A percentile compares a stretch with the other conserved stretches of the same genome.
Conservation (phyloP, 345 rosid species). For the Syzygium oleosum region DNA sequence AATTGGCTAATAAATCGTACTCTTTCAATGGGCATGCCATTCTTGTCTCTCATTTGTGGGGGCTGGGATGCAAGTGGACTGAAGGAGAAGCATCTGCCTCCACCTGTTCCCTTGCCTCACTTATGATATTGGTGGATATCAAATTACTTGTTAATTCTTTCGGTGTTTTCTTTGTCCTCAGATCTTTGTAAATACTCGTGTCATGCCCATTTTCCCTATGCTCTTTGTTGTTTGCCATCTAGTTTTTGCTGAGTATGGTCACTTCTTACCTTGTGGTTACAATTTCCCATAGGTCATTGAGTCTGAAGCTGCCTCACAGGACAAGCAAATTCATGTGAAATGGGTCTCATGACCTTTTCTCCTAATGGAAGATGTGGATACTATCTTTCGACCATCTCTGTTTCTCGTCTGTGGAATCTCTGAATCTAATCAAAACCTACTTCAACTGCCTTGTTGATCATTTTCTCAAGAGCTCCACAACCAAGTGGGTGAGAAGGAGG, state of each 20-base stretch:
- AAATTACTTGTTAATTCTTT: neutral
- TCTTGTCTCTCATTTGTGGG: neutral
- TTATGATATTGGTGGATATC: neutral
- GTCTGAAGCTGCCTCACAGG: neutral
- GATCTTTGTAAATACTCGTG: neutral
- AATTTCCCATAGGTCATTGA: neutral
- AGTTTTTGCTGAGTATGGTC: neutral
- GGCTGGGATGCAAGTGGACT: neutral
- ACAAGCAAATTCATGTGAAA: neutral
- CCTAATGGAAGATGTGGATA: neutral
- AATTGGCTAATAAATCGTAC: neutral
- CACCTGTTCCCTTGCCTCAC: neutral
- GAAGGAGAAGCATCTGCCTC: neutral
- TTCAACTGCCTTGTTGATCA: neutral
- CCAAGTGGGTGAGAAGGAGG: neutral
- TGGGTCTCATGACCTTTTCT: neutral
- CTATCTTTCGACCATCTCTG: neutral
- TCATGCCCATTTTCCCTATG: neutral
- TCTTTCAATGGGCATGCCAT: neutral
- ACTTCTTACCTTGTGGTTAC: neutral
- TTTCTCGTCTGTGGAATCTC: neutral
- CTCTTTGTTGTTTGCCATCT: neutral
- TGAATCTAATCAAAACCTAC: neutral
- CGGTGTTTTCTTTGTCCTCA: neutral
- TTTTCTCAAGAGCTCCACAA: neutral